Conservation (phyloP, 208 protist species). For the Lotmaria passim region DNA sequence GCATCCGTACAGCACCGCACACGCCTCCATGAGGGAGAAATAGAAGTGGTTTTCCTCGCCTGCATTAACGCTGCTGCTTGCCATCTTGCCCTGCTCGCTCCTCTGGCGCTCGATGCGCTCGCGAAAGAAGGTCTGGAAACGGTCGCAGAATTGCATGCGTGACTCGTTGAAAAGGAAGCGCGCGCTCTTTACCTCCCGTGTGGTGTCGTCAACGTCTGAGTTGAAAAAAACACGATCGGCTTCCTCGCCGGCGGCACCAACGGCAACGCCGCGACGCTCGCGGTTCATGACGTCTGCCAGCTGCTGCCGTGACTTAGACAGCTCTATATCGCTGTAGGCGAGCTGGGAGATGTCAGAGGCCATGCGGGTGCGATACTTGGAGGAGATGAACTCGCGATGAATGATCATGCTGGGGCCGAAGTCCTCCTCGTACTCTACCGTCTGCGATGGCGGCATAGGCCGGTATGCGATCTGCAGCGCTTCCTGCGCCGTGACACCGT, state of each 20-base stretch:
- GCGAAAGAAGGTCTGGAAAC: constrained; percentile 83
- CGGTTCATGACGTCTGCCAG: constrained; percentile 82
- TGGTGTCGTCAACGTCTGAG: constrained; percentile 65
- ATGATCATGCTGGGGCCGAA: constrained; percentile 86
- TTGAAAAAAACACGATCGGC: constrained; percentile 69
- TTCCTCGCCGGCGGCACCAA: constrained; percentile 46
- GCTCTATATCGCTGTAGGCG: constrained; percentile 79
- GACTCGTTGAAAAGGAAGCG: constrained; percentile 84
- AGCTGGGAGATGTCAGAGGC: constrained; percentile 61
- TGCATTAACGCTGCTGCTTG: background rate
- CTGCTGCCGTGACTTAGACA: constrained; percentile 58
- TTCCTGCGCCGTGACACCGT: constrained; percentile 77
- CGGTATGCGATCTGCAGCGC: constrained; percentile 84
- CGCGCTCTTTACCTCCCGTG: constrained; percentile 72
- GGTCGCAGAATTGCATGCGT: constrained; percentile 85
- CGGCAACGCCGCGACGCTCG: constrained; percentile 61
- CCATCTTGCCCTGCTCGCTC: background rate
- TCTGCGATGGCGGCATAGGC: constrained; percentile 74
- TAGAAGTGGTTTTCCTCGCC: constrained; percentile 56
- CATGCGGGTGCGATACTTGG: constrained; percentile 63
- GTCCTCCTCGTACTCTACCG: constrained; percentile 90
- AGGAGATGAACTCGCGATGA: constrained; percentile 86
- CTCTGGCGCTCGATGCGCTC: constrained; percentile 27
- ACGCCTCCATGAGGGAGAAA: constrained; percentile 91
- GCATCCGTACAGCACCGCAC: constrained; percentile 85